Base-by-base conservation (phyloP, 371 early-diverging fungal species). In the Mucor indicus region DNA sequence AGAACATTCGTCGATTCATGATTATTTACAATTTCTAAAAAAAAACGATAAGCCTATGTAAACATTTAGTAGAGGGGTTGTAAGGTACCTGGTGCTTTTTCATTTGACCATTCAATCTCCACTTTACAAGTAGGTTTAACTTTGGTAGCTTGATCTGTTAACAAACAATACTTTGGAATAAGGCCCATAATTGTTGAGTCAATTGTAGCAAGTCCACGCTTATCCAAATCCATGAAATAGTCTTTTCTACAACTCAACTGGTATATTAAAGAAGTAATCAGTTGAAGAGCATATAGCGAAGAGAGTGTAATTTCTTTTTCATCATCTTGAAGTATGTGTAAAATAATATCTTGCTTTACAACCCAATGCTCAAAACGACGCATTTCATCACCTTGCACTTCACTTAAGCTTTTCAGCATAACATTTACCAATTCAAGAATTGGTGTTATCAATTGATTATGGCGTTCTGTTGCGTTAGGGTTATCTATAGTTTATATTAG, bases 351-450 rank as follows among this genome's bases (percentile, higher is more conserved):
- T 44, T 78, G 79, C 52, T 86, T 43, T 25, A 38, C 50, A 80
- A 38, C 62, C 73, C 44, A 71, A 47, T 6, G 77, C 48, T 51
- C 75, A 80, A 22, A 56, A 37, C 72, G 67, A 37, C 53, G 48
- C 45, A 70, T 57, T 11, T 68, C 60, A 6, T 55, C 51, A 22
- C 55, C 36, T 50, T 77, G 69, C 24, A 80, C 77, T 13, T 65
- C 64, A 20, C 73, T 80, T 9, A 75, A 47, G 6, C 54, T 56
- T 23, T 66, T 66, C 8, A 79, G 53, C 13, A 85, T 58, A 12
- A 57, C 62, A 17, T 69, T 55, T 3, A 87, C 44, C 35, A 89
- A 60, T 36, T 79, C 65, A n/a, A 89, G 55, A 5, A 78, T 72
- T 1, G 76, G 78, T 36, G 70, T 63, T 9, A 87, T 48, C 23